phyloP scores from a whole-genome alignment of 2,329 filamentous ascomycete genomes.

The Colletotrichum salicis region DNA sequence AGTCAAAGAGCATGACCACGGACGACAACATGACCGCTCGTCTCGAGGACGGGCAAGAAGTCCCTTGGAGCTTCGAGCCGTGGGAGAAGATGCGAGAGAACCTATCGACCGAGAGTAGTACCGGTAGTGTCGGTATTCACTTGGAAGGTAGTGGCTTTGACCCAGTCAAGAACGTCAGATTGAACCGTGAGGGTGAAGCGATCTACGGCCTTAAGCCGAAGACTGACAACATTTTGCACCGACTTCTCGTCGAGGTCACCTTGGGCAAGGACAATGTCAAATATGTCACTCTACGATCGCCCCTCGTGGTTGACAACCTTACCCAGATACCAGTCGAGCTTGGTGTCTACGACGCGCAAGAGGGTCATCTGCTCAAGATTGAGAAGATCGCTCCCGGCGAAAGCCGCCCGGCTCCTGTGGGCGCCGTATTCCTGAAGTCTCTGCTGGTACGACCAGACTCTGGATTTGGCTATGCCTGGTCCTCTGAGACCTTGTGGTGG shows the following conservation, averaged over 20 bases:
- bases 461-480: conserved; percentile 97
- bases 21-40: conserved; percentile 80
- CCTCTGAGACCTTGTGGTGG: conserved; percentile 90
- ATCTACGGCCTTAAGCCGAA: conserved; percentile 90
- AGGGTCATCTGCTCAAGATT: conserved; percentile 93
- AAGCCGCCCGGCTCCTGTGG: conserved; percentile 88
- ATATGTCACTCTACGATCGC: conserved; percentile 94
- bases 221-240: conserved; percentile 85
- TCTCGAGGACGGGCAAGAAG: conserved; percentile 88
- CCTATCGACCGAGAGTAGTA: conserved; percentile 83
- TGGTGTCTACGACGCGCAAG: conserved; percentile 86
- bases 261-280: conserved; percentile 97
- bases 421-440: conserved; percentile 89
- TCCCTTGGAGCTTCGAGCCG: conserved; percentile 96
- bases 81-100: conserved; percentile 97
- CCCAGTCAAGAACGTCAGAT: conserved; percentile 83
- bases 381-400: conserved; percentile 97
- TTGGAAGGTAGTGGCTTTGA: conserved; percentile 96
- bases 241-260: conserved; percentile 89
- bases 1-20: conserved; percentile 75
- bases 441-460: conserved; percentile 90
- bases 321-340: conserved; percentile 96
- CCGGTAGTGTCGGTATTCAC: conserved; percentile 81
- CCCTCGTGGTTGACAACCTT: conserved; percentile 91
- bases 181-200: conserved; percentile 94